Base-by-base conservation (phyloP, 805 yeast species). In the Isabelozyma pseudorhagii region DNA sequence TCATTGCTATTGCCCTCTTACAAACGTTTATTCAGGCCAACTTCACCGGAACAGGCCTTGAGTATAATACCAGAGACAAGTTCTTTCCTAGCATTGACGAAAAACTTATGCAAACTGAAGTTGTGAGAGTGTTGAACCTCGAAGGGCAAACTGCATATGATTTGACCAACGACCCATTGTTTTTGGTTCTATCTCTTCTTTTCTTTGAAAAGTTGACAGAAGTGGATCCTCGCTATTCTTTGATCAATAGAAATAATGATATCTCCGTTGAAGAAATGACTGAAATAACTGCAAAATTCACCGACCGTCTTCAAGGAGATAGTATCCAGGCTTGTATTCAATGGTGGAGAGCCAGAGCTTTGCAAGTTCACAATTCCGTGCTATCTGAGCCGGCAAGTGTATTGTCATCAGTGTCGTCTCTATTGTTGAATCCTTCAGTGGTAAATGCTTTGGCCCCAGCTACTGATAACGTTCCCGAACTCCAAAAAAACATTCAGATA, bases 261-360 rank as follows among this genome's bases (percentile, higher is more conserved):
- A 59, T 61, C 0, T 52, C 68, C 2, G 57, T 68, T 8, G 72
- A 66, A 31, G 64, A 65, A 9, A 52, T 65, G 21, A 42, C 48
- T 3, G 49, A 51, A 8, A 45, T 47, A 21, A 43, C 51, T 9
- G 41, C 54, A 8, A 40, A 51, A 14, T 55, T 44, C 29, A 40
- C 44, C 9, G 38, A 46, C 7, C 52, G 40, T 9, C 44, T 48
- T 21, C 46, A 46, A n/a, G 39, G 61, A 2, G 67, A 71, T 38
- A 64, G 77, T 4, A 52, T 76, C 1, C 50, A 58, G 5, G 87
- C 85, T 0, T 71, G 84, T 3, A 68, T 78, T 3, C 71, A 72
- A 42, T 88, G 94, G 93, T 88, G 94, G 94, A 77, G 89, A 62
- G 69, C 86, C 6, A 77, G 96, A 66, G 81, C 84, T 3, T 61